phyloP scores from a whole-genome alignment of 2,329 filamentous ascomycete genomes.

The Trichophyton schoenleinii region DNA sequence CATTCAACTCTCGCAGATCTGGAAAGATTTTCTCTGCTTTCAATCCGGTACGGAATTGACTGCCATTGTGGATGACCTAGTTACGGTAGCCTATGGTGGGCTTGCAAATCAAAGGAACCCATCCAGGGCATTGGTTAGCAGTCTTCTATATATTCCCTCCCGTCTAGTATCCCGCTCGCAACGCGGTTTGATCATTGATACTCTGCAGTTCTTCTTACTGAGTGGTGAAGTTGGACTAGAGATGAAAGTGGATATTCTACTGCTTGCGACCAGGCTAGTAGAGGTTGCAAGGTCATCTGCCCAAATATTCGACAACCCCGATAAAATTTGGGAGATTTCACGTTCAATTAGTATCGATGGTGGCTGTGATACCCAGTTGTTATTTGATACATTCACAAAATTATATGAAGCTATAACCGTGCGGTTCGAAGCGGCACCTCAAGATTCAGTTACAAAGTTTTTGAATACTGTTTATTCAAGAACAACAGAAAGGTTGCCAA shows the following conservation, averaged over 20 bases:
- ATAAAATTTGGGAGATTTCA: slow-evolving; percentile 26
- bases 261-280: slow-evolving; percentile 29
- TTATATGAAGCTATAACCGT: slow-evolving; percentile 25
- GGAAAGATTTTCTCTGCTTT: slow-evolving; percentile 27
- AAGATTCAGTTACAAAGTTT: slow-evolving; percentile 23
- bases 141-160: slow-evolving; percentile 26
- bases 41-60: slow-evolving; percentile 28
- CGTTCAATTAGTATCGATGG: slow-evolving; percentile 23
- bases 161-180: slow-evolving; percentile 27
- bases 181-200: slow-evolving; percentile 24
- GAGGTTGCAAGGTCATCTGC: slow-evolving; percentile 30
- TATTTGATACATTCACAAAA: slow-evolving; percentile 21
- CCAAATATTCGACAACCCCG: slow-evolving; percentile 24
- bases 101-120: slow-evolving; percentile 22
- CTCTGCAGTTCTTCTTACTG: slow-evolving; percentile 24
- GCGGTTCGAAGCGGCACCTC: slow-evolving; percentile 24
- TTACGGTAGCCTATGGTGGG: slow-evolving; percentile 22
- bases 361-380: slow-evolving; percentile 20
- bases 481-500: slow-evolving; percentile 22
- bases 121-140: slow-evolving; percentile 23
- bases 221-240: slow-evolving; percentile 17
- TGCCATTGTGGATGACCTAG: slow-evolving; percentile 24
- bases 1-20: slow-evolving; percentile 24
- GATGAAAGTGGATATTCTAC: slow-evolving; percentile 23
- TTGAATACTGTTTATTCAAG: slow-evolving; percentile 26